phyloP scores from a whole-genome alignment of 768 basidiomycete species.

The Auriscalpium microsporum region DNA sequence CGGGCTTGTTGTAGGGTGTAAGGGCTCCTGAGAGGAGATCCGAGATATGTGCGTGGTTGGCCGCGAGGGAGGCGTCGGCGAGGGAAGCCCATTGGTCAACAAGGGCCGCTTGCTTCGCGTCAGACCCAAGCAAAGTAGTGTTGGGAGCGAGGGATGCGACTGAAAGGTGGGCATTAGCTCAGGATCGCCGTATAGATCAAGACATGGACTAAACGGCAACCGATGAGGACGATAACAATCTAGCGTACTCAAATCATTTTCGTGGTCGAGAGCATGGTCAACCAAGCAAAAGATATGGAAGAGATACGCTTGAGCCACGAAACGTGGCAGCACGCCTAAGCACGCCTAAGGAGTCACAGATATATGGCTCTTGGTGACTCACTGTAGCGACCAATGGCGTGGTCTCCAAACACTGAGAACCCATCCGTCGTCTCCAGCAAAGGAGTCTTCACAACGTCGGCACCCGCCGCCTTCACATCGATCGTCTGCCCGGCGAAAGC shows the following conservation, averaged over 20 bases:
- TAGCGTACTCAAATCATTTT: not conserved
- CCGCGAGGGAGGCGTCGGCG: conserved; percentile 55
- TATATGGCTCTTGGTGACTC: conserved; percentile 61
- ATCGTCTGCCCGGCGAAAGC: conserved; percentile 53
- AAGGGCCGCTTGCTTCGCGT: conserved; percentile 57
- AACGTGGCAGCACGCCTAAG: not conserved
- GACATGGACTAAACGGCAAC: too few relatives aligned
- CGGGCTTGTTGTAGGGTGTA: conserved; percentile 75
- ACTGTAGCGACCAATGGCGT: conserved; percentile 84
- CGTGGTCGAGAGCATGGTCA: not conserved
- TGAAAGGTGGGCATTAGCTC: conserved; percentile 22
- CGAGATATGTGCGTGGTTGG: conserved; percentile 28
- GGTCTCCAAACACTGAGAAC: conserved; percentile 68
- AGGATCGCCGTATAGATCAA: too few relatives aligned
- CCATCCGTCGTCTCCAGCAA: conserved; percentile 71
- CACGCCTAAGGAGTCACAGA: not conserved
- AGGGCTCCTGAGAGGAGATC: conserved; percentile 38
- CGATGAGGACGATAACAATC: not conserved
- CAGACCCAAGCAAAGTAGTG: conserved; percentile 64
- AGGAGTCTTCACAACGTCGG: conserved; percentile 74
- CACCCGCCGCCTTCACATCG: conserved; percentile 44
- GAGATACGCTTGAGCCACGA: not conserved
- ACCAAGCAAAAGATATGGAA: not conserved
- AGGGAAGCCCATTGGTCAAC: conserved; percentile 84
- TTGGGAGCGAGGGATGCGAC: conserved; percentile 75